Percentiles rank a stretch among this genome's conserved stretches.
These are phyloP conservation scores for Hemisphaericaspora xylofermentans DNA, from an alignment of 1,139 yeast species.

Conservation along the genomic window DNA sequence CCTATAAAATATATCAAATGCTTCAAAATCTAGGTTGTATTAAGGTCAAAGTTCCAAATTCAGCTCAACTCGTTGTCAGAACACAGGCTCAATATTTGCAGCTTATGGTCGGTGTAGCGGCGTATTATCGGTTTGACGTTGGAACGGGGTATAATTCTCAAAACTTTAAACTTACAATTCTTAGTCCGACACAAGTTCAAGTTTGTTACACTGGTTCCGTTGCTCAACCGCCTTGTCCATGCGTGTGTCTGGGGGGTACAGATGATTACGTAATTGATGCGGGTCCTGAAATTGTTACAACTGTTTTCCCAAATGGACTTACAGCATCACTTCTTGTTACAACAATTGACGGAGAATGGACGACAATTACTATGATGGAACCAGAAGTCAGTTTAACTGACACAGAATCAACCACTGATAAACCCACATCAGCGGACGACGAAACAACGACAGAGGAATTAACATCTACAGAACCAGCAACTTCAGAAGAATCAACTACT, in stretches of 20 bases:
- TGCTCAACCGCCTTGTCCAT: neutral
- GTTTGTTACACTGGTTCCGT: neutral
- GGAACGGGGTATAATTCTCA: neutral
- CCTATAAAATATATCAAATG: too few species aligned
- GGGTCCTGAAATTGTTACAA: neutral
- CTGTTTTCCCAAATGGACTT: neutral
- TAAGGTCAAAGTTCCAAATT: too few species aligned
- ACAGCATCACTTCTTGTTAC: neutral
- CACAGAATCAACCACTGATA: neutral
- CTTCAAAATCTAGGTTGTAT: too few species aligned
- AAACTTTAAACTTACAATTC: too few species aligned
- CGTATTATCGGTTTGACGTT: neutral
- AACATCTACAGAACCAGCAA: neutral
- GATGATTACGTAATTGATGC: neutral
- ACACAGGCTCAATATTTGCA: neutral
- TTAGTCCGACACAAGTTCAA: neutral
- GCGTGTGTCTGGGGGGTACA: too few species aligned
- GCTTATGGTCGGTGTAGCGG: neutral
- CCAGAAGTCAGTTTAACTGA: neutral
- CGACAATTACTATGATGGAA: neutral
- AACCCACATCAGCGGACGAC: neutral
- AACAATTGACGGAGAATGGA: neutral
- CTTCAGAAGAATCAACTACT: neutral
- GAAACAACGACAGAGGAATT: neutral
- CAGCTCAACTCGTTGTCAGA: neutral